Conservation (phyloP, 2,329 filamentous ascomycete genomes). For the Fusarium subglutinans region DNA sequence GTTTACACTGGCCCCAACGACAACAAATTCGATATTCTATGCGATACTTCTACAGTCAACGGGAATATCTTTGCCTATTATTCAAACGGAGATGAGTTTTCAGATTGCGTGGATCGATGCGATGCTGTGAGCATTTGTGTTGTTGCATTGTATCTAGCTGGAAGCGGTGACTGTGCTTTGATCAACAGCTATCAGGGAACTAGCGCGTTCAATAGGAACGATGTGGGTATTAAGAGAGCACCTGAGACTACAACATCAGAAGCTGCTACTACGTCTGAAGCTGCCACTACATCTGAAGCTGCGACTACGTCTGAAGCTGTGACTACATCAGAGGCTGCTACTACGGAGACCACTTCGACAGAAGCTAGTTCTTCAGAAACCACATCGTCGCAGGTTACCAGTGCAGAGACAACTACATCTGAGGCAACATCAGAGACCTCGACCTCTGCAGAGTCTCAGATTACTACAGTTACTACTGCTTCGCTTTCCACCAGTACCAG, state of each 20-base stretch:
- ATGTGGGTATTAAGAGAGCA: rapidly evolving
- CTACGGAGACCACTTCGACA: not conserved
- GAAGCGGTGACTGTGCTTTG: not conserved
- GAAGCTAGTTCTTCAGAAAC: too few species aligned
- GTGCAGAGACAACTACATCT: not conserved
- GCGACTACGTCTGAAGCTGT: not conserved
- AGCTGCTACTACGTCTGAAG: rapidly evolving
- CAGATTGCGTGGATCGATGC: not conserved
- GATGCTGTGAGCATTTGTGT: rapidly evolving
- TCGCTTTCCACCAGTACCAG: not conserved
- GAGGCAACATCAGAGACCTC: not conserved
- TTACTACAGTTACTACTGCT: not conserved
- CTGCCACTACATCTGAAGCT: not conserved
- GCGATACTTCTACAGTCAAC: not conserved
- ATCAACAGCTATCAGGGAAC: not conserved
- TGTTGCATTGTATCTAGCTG: not conserved
- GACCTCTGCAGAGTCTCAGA: not conserved
- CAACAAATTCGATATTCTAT: not conserved
- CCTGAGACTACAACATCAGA: not conserved
- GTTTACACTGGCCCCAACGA: not conserved
- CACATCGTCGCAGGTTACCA: too few species aligned
- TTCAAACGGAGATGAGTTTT: not conserved
- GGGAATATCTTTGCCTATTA: not conserved
- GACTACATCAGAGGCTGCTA: rapidly evolving
- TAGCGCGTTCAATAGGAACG: rapidly evolving